These are phyloP conservation scores for Coemansia sp. DNA, from an alignment of 192 early-diverging fungal species.

Conservation along the genomic window DNA sequence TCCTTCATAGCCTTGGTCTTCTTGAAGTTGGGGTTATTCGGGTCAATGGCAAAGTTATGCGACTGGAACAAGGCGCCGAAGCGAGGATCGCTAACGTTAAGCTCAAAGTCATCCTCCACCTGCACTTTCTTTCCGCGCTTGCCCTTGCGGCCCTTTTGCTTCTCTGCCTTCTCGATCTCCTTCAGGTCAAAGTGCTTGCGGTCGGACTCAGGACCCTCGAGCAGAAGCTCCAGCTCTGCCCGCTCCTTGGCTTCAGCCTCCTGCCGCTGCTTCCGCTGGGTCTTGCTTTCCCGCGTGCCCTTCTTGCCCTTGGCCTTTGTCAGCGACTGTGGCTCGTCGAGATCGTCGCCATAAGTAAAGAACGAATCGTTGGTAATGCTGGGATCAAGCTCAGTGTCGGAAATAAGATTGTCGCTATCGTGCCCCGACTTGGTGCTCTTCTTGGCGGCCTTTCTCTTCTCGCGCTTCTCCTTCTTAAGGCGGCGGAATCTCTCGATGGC, in stretches of 20 bases:
- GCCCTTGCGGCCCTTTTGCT: constrained; percentile 56
- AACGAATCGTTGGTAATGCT: constrained; percentile 54
- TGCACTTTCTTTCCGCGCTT: constrained; percentile 51
- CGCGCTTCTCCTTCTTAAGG: constrained; percentile 78
- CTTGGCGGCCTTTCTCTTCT: constrained; percentile 56
- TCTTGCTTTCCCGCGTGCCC: constrained; percentile 39
- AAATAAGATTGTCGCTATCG: constrained; percentile 55
- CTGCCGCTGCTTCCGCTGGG: constrained; percentile 58
- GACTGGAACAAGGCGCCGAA: constrained; percentile 77
- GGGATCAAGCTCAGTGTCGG: constrained; percentile 58
- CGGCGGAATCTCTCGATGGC: constrained; percentile 81
- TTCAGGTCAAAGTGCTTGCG: constrained; percentile 85
- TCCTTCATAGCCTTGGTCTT: constrained; percentile 54
- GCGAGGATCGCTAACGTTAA: constrained; percentile 81
- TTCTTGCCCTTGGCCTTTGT: constrained; percentile 45
- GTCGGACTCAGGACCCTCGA: constrained; percentile 62
- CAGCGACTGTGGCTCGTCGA: not conserved
- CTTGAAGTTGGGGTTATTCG: constrained; percentile 84
- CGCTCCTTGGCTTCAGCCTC: constrained; percentile 59
- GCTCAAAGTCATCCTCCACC: constrained; percentile 76
- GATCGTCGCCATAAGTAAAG: constrained; percentile 54
- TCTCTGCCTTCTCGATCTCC: constrained; percentile 82
- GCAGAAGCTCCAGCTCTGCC: constrained; percentile 80
- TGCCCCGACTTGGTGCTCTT: constrained; percentile 14
- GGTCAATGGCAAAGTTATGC: constrained; percentile 92